Base-by-base conservation (phyloP, 208 protist species). In the Acanthamoeba castellanii region DNA sequence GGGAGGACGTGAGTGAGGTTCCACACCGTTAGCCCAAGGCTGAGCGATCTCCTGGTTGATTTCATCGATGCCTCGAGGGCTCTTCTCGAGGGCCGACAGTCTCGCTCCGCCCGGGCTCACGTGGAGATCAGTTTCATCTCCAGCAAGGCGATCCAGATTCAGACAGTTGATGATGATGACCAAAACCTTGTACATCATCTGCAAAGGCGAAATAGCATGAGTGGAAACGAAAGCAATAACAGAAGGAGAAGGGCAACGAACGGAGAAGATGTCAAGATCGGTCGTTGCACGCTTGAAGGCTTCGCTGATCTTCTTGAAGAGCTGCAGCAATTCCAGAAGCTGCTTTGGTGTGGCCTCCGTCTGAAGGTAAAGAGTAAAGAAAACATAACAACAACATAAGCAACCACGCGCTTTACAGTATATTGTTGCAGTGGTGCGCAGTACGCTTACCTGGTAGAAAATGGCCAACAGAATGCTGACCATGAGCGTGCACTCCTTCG, bases 141-240 rank as follows among this genome's bases (percentile, higher is more conserved):
- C 81, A 1, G 37, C 16, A 45, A 25, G 20, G 78, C 81, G 81
- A 32, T 89, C 81, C 9, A 89, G 27, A 16, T 89, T 45, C 9
- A 89, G 32, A 42, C 81, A 37, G 45, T n/a, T 66, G 81, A 89
- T 89, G 47, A 89, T 66, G 55, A n/a, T 64, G 50, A 89, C 81
- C 81, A 89, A 66, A 4, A 89, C 13, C 45, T 59, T 37, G 81
- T 89, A 89, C 18, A 89, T 13, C 52, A 89, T 89, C 81, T 89
- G 81, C 50, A 89, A 25, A 89, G 20, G 11, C 3, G 30, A 74
- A 16, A n/a, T 14, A 45, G 11, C 30, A 8, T 16, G 68, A 25
- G 13, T 52, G 81, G 45, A 8, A 16, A 89, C 2, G 7, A 7
- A 5, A 9, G 34, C n/a, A 42, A 34, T 22, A n/a, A 66, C 25